Evolutionary conservation across 352 stramenopile genomes (phyloP).

Genomic region (Hyaloperonospora arabidopsidis): DNA sequence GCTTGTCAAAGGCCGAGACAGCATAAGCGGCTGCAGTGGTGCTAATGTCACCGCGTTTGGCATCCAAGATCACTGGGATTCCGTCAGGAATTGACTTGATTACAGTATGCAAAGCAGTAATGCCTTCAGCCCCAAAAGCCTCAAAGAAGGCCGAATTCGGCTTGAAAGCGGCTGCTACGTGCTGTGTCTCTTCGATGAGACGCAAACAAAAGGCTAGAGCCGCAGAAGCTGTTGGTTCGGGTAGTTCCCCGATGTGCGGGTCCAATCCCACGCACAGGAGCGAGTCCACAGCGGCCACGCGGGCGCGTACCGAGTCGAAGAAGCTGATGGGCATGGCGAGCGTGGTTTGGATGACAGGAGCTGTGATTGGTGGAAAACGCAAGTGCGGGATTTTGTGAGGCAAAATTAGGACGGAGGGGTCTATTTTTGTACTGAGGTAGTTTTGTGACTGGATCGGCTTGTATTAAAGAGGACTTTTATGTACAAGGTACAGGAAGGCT

Average conservation of each 20-base stretch:
- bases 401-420: too few relatives aligned
- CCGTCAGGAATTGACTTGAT: slow-evolving; percentile 81
- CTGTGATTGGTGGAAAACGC: slow-evolving; percentile 4
- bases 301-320: slow-evolving; percentile 81
- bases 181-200: slow-evolving; percentile 92
- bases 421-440: too few relatives aligned
- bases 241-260: slow-evolving; percentile 86
- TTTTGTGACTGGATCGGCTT: too few relatives aligned
- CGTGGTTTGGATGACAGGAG: not conserved
- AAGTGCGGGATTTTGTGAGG: too few relatives aligned
- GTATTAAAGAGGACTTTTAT: too few relatives aligned
- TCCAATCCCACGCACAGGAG: slow-evolving; percentile 98
- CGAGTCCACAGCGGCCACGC: slow-evolving; percentile 88
- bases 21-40: slow-evolving; percentile 95
- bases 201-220: slow-evolving; percentile 92
- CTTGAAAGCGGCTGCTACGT: slow-evolving; percentile 95
- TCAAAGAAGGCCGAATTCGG: slow-evolving; percentile 99
- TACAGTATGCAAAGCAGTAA: slow-evolving; percentile 87
- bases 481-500: too few relatives aligned
- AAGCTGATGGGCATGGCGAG: slow-evolving; percentile 46
- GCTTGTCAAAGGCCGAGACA: slow-evolving; percentile 87
- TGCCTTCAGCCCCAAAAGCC: slow-evolving; percentile 79
- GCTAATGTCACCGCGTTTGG: slow-evolving; percentile 98
- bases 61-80: slow-evolving; percentile 96
- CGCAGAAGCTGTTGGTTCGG: slow-evolving; percentile 74